Conservation (phyloP, 1,284 basidiomycete species). For the Irpex rosettiformis region DNA sequence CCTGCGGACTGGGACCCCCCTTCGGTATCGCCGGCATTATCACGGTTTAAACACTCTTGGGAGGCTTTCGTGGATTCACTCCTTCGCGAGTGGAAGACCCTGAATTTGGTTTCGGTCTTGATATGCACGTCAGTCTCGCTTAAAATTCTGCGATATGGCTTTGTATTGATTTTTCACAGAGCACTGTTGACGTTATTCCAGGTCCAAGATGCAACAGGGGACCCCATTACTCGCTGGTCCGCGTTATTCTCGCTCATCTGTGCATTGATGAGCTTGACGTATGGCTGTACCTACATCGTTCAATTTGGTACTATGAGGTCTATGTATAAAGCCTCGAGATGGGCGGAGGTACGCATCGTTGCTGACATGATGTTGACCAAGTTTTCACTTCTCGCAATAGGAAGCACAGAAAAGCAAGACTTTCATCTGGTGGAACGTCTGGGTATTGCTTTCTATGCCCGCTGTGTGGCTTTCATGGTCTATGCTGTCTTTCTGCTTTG, state of each 20-base stretch:
- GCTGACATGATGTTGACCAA: not conserved
- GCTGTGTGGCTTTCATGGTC: constrained; percentile 77
- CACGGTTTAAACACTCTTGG: constrained; percentile 70
- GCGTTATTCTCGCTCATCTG: constrained; percentile 66
- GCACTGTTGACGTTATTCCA: constrained; percentile 77
- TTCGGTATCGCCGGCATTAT: constrained; percentile 54
- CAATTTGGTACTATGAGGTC: constrained; percentile 75
- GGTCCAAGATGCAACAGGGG: constrained; percentile 50
- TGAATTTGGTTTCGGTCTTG: constrained; percentile 71
- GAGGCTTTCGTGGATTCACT: constrained; percentile 68
- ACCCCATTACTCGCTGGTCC: constrained; percentile 64
- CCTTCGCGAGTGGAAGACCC: constrained; percentile 72
- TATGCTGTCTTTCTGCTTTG: constrained; percentile 62
- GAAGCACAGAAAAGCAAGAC: constrained; percentile 67
- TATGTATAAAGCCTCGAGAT: constrained; percentile 71
- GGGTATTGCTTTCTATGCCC: constrained; percentile 74
- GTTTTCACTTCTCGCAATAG: constrained; percentile 30
- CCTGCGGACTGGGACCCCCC: constrained; percentile 63
- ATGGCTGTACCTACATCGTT: constrained; percentile 75
- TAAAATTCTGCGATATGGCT: not conserved
- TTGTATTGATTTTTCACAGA: no score
- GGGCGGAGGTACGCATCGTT: constrained; percentile 60
- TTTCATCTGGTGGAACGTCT: constrained; percentile 74
- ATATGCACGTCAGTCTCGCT: constrained; percentile 49
- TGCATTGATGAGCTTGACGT: constrained; percentile 70